Conservation (phyloP, 1,139 yeast species). For the Sugiyamaella xylanicola region DNA sequence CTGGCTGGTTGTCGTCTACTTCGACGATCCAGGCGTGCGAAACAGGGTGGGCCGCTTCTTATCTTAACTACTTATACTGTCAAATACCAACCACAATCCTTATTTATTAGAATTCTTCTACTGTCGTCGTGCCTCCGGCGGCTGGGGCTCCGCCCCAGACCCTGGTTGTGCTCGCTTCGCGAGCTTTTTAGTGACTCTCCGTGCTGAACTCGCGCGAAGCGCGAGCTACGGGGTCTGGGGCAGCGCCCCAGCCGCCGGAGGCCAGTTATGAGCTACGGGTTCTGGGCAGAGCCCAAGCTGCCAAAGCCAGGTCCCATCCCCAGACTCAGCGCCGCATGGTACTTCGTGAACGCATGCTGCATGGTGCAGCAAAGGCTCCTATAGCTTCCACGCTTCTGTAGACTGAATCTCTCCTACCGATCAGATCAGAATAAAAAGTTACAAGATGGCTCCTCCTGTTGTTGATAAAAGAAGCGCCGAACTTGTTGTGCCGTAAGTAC, state of each 20-base stretch:
- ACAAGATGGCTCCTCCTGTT: slow-evolving; percentile 17
- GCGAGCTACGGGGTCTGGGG: neutral
- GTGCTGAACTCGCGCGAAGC: neutral
- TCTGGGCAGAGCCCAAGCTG: too few species aligned
- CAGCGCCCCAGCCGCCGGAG: neutral
- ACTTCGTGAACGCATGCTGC: too few species aligned
- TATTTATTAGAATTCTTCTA: neutral
- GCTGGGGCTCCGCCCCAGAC: slow-evolving; percentile 8
- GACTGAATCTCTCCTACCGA: too few species aligned
- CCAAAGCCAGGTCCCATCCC: too few species aligned
- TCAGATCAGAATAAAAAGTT: neutral
- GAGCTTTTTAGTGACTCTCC: neutral
- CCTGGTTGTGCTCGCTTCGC: neutral
- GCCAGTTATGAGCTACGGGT: too few species aligned
- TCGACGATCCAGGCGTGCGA: slow-evolving; percentile 26
- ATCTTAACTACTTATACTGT: neutral
- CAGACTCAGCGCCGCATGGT: too few species aligned
- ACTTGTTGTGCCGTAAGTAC: slow-evolving; percentile 34
- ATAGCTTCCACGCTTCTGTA: slow-evolving; percentile 10
- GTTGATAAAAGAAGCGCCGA: slow-evolving; percentile 40
- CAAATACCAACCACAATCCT: too few species aligned
- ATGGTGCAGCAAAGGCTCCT: slow-evolving; percentile 12
- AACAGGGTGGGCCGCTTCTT: slow-evolving; percentile 16
- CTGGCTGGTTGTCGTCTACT: slow-evolving; percentile 34
- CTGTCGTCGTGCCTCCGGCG: neutral